Base-by-base conservation (phyloP, 768 basidiomycete genomes). In the Hydnomerulius pinastri region DNA sequence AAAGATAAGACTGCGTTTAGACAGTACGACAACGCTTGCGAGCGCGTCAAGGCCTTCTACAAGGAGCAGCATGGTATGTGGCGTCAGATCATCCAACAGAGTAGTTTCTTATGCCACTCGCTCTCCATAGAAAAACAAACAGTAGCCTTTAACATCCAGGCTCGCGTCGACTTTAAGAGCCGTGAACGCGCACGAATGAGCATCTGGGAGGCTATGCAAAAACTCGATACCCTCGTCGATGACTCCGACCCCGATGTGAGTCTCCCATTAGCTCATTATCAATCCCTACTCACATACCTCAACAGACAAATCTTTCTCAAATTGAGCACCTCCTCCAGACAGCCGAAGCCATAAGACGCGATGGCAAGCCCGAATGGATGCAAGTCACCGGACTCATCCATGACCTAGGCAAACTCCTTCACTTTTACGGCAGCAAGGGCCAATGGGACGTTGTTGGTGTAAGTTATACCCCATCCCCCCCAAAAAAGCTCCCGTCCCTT, bases 381-480 rank as follows among this genome's bases (percentile, higher is more conserved):
- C 90, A 92, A 73, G 80, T 92, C 48, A 82, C 88, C 25, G 92
- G 92, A 3, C 79, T 94, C 17, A 78, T 93, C 33, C 92, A 95
- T 61, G 92, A 95, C 67, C 81, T 95, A 40, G 93, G 93, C 46
- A 96, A 96, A 66, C 78, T 96, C 4, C 70, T 95, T 12, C 81
- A 85, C 65, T 77, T 95, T 55, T 92, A 92, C 64, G 88, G 85
- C 24, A 88, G 90, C 2, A 76, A 90, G 64, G 92, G 92, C 6
- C 92, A 95, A 71, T 96, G 93, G 93, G 92, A 93, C 55, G 92
- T 95, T 42, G 93, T 96, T 23, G 93, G 92, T 43, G 88, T 88
- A 69, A 60, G 76, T 76, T 37, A 42, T n/a, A n/a, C n/a, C n/a
- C n/a, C n/a, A n/a, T n/a, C n/a, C n/a, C n/a, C n/a, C n/a, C n/a